These are phyloP conservation scores for Paramecium biaurelia DNA, from an alignment of 73 alveolate species.

Conservation along the genomic window DNA sequence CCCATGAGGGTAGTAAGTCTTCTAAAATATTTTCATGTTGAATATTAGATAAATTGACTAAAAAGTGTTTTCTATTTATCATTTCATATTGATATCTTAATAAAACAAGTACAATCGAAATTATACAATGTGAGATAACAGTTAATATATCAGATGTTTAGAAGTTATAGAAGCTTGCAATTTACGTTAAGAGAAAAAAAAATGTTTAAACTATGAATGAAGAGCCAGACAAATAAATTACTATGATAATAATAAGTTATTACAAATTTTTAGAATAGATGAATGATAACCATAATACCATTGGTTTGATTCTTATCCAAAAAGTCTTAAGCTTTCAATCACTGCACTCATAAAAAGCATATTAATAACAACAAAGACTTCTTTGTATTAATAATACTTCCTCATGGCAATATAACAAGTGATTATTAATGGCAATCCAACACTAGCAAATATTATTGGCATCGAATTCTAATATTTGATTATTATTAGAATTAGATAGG, in stretches of 20 bases:
- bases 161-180: not conserved
- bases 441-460: not conserved
- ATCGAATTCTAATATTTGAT: not conserved
- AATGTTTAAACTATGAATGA: not conserved
- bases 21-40: slow-evolving; percentile 33
- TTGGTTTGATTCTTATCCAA: not conserved
- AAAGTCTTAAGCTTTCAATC: not conserved
- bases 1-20: slow-evolving; percentile 34
- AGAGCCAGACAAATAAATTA: not conserved
- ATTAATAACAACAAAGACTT: not conserved
- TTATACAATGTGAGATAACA: not conserved
- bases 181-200: not conserved
- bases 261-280: not conserved
- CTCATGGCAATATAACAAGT: not conserved
- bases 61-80: not conserved
- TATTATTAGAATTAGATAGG: not conserved
- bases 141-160: not conserved
- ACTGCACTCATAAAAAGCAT: not conserved
- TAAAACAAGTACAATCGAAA: not conserved
- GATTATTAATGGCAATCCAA: not conserved
- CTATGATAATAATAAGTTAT: not conserved
- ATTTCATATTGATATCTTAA: not conserved
- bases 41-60: not conserved
- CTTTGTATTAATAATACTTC: not conserved
- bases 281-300: not conserved